Base-by-base conservation (phyloP, 75 land plant species). In the Pinus tabuliformis region DNA sequence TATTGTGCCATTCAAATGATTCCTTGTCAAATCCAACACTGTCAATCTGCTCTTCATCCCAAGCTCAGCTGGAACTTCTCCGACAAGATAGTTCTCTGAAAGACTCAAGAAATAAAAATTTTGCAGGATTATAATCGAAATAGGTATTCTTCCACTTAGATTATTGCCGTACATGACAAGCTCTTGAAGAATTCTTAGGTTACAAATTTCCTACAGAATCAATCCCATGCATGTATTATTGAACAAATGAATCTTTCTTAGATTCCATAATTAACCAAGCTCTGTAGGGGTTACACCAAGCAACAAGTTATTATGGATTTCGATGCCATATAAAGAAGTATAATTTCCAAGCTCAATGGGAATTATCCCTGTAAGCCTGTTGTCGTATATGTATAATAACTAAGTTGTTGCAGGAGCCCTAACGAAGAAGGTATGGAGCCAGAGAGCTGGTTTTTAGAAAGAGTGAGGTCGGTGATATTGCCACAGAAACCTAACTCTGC, bases 1-100 rank as follows among this genome's bases (percentile, higher is more conserved):
- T 79, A 87, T 80, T n/a, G 22, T 61, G 16, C 89, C 92, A 52
- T 70, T 26, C 20, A 90, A 78, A 62, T 37, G 49, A 77, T 90
- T 90, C 42, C 84, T 77, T 28, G 79, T 77, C 68, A 90, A 78
- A 75, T 82, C 87, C 60, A 88, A 49, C 49, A 59, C 80, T 59
- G 16, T 52, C 62, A 79, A 74, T 73, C 16, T 68, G 6, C 33
- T 78, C 18, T 68, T 57, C 15, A 66, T 74, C 57, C 92, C 87
- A n/a, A 90, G 79, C 26, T 64, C 75, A 15, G 42, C 33, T 2
- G 33, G 33, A 33, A 33, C 0, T 33, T 33, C 33, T 33, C 1
- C 1, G 2, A 33, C 1, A 26, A 88, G 78, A 56, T 78, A 59
- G 45, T 88, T 88, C 73, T 78, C 3, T 28, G 78, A 74, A 57